Conservation (phyloP, 2,329 filamentous ascomycete species). For the Scopulariopsis brevicaulis region DNA sequence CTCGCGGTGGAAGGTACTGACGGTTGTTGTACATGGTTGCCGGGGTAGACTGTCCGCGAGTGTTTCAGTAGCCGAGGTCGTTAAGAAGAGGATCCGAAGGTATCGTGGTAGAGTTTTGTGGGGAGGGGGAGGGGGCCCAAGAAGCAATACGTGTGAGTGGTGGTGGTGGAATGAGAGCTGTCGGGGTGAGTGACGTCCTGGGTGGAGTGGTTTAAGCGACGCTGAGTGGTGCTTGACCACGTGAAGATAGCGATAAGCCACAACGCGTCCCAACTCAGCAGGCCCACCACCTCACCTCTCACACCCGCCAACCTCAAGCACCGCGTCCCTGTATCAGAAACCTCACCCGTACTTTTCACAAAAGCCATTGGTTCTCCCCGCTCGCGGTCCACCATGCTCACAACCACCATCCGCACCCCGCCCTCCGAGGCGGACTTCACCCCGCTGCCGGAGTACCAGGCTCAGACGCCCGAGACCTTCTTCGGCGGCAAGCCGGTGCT, state of each 20-base stretch:
- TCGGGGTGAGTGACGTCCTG: neutral
- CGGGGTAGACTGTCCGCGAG: neutral
- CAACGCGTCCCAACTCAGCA: neutral
- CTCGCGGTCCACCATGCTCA: neutral
- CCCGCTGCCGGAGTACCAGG: constrained; percentile 55
- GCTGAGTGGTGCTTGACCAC: constrained; percentile 3
- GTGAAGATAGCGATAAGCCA: constrained; percentile 11
- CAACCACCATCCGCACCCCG: constrained; percentile 19
- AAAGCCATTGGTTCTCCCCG: neutral
- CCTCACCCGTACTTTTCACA: neutral
- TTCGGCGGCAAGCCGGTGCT: constrained; percentile 61
- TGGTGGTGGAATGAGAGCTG: neutral
- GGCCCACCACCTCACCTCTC: neutral
- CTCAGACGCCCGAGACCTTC: constrained; percentile 62
- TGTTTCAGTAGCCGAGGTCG: neutral
- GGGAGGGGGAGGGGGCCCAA: neutral
- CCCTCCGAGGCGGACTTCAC: constrained; percentile 50
- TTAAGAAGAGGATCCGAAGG: neutral
- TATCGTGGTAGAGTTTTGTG: neutral
- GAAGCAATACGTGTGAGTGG: neutral
- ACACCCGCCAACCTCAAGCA: neutral
- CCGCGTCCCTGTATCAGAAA: neutral
- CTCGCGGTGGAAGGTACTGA: constrained; percentile 1
- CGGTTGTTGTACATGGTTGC: constrained; percentile 13
- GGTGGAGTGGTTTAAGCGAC: neutral